Conservation (phyloP, 1,139 yeast species). For the Geotrichum histeridarum region DNA sequence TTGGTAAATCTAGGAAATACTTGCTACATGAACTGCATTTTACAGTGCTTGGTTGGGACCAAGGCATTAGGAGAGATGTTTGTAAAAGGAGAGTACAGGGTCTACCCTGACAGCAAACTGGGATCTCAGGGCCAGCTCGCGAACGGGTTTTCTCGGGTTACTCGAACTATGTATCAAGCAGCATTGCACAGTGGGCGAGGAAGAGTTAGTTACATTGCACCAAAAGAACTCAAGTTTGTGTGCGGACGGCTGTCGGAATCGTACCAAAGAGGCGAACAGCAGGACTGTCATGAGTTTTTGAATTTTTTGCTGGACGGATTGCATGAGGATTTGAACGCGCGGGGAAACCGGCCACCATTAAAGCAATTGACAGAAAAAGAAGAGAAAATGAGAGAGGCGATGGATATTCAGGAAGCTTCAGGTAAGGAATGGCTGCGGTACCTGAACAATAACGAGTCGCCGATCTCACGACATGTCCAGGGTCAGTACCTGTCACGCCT, state of each 20-base stretch:
- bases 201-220: conserved; percentile 48
- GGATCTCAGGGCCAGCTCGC: conserved; percentile 86
- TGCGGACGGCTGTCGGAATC: conserved; percentile 66
- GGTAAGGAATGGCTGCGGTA: conserved; percentile 94
- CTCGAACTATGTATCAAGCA: conserved; percentile 49
- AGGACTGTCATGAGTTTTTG: conserved; percentile 88
- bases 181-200: conserved; percentile 32
- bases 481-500: conserved; percentile 84
- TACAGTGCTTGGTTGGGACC: conserved; percentile 71
- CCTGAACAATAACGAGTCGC: conserved; percentile 75
- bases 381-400: conserved; percentile 64
- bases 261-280: conserved; percentile 74
- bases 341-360: conserved; percentile 51
- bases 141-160: conserved; percentile 60
- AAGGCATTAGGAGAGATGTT: conserved; percentile 47
- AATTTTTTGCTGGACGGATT: conserved; percentile 77
- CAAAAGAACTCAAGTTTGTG: conserved; percentile 55
- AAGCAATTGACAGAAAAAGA: conserved; percentile 67
- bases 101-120: conserved; percentile 66
- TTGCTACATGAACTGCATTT: conserved; percentile 86
- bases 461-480: conserved; percentile 79
- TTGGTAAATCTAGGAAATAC: conserved; percentile 82
- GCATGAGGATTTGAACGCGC: conserved; percentile 82
- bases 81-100: conserved; percentile 59
- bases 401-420: conserved; percentile 79